Evolutionary conservation across 2,329 filamentous ascomycete genomes (phyloP).

Genomic region (Graphilbum fragrans): DNA sequence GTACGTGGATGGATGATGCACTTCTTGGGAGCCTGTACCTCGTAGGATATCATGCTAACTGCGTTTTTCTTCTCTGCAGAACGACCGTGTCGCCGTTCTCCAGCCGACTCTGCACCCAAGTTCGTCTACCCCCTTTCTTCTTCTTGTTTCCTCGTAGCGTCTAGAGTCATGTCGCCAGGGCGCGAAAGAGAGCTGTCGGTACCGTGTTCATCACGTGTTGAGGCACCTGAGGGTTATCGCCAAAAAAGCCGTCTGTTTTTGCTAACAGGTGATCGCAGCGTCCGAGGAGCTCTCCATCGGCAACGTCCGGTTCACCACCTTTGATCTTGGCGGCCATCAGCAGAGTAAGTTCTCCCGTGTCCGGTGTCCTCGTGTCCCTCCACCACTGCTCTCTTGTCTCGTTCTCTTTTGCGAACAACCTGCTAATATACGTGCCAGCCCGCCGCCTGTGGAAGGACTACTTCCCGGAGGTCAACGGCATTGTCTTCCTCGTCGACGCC

Average conservation of each 20-base stretch:
- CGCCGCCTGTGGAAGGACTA: constrained; percentile 94
- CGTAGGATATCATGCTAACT: no score
- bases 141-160: background rate
- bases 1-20: constrained; percentile 28
- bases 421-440: constrained; percentile 34
- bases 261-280: constrained; percentile 37
- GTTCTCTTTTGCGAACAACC: background rate
- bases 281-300: constrained; percentile 89
- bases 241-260: no score
- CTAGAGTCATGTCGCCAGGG: no score
- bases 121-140: constrained; percentile 30
- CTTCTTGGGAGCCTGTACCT: no score
- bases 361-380: background rate
- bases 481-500: constrained; percentile 95
- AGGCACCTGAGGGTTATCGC: no score
- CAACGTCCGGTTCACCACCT: constrained; percentile 89
- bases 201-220: background rate
- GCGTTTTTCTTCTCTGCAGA: constrained; percentile 45
- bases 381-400: background rate
- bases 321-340: constrained; percentile 86
- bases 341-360: constrained; percentile 48
- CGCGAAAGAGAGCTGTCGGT: no score
- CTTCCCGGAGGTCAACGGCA: constrained; percentile 91
- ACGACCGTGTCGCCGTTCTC: constrained; percentile 83
- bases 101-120: constrained; percentile 87